Percentiles rank a stretch among this genome's conserved stretches.
phyloP scores from a whole-genome alignment of 2,329 filamentous ascomycete species.

The Alternaria tenuissima region DNA sequence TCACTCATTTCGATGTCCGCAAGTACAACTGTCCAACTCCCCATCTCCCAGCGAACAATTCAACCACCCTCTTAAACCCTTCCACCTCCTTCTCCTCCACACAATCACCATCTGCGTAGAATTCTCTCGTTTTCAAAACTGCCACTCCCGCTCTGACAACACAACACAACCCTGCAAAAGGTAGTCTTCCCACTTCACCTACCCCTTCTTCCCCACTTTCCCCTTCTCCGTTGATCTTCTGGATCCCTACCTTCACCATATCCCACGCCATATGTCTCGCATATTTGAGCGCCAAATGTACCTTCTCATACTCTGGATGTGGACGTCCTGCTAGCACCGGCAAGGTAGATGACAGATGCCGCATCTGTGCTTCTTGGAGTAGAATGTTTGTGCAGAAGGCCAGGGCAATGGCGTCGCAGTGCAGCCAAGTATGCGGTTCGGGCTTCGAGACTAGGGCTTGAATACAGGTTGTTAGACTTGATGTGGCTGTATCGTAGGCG shows the following conservation, averaged over 20 bases:
- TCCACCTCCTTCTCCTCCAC: not conserved
- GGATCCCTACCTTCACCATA: conserved; percentile 18
- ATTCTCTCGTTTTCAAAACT: conserved; percentile 17
- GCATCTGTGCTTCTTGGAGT: not conserved
- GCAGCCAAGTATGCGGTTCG: conserved; percentile 19
- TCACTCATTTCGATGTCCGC: no score
- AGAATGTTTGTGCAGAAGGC: conserved; percentile 24
- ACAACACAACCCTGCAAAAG: conserved; percentile 23
- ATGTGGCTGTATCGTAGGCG: no score
- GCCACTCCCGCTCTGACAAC: conserved; percentile 23
- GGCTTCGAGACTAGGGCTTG: conserved; percentile 18
- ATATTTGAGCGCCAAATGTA: conserved; percentile 17
- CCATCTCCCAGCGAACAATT: no score
- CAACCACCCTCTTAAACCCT: not conserved
- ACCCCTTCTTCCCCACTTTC: no score
- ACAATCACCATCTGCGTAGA: not conserved
- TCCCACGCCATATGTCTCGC: conserved; percentile 28
- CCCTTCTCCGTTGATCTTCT: conserved; percentile 6
- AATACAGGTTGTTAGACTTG: no score
- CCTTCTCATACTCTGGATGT: conserved; percentile 4
- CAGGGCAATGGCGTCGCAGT: conserved; percentile 25
- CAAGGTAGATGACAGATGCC: not conserved
- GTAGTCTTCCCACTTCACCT: conserved; percentile 5
- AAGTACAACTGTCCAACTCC: no score
- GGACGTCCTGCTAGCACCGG: not conserved